A percentile compares a stretch with the other conserved stretches of the same genome.
Conservation (phyloP, 108 stramenopile species). For the Fragilariopsis cylindrus region DNA sequence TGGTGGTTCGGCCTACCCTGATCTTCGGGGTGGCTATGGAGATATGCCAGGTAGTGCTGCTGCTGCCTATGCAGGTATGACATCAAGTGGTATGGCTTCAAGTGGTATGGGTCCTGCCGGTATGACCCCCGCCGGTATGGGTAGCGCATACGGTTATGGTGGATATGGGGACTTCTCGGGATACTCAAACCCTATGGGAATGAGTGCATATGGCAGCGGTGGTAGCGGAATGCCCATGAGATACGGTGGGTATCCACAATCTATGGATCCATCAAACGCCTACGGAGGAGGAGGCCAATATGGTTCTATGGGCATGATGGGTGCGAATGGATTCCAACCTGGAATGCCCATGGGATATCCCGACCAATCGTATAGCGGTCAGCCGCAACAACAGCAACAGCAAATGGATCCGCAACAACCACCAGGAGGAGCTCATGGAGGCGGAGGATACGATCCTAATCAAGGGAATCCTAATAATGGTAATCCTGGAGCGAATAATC, state of each 20-base stretch:
- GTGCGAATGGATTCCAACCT: slow-evolving; percentile 8
- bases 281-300: slow-evolving; percentile 7
- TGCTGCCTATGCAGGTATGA: not conserved
- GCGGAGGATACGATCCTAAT: slow-evolving; percentile 4
- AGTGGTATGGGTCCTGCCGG: slow-evolving; percentile 3
- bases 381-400: not conserved
- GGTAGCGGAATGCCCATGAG: slow-evolving; percentile 12
- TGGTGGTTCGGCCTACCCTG: slow-evolving; percentile 4
- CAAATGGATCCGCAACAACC: slow-evolving; percentile 7
- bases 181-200: slow-evolving; percentile 9
- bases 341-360: slow-evolving; percentile 19
- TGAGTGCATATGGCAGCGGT: slow-evolving; percentile 5
- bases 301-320: slow-evolving; percentile 15
- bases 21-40: slow-evolving; percentile 4
- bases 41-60: not conserved
- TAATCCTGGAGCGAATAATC: slow-evolving; percentile 1
- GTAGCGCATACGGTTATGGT: slow-evolving; percentile 1
- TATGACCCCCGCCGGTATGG: slow-evolving; percentile 3
- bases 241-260: slow-evolving; percentile 6
- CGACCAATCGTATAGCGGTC: slow-evolving; percentile 5
- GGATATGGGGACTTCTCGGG: slow-evolving; percentile 16
- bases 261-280: slow-evolving; percentile 3
- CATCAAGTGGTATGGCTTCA: not conserved
- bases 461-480: not conserved
- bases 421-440: slow-evolving; percentile 8